Base-by-base conservation (phyloP, 2,329 filamentous ascomycete species). In the Helminthosporium solani region DNA sequence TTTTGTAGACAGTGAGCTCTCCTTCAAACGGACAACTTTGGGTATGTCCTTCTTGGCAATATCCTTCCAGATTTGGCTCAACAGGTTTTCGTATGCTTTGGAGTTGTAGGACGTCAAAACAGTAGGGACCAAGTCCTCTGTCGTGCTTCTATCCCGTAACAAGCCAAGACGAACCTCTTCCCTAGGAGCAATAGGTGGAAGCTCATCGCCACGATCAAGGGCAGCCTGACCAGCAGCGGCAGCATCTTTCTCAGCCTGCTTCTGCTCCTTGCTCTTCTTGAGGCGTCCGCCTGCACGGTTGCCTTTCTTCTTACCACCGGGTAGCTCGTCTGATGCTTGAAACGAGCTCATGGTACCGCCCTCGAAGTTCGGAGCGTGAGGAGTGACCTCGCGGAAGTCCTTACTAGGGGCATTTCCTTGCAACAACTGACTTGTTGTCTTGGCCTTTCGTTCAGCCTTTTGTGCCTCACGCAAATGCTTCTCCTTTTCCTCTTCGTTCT, bases 41-140 rank as follows among this genome's bases (percentile, higher is more conserved):
- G 87, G 88, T 50, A 96, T 87, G 68, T 96, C 90, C 68, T 96
- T 96, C 50, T 90, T 85, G 2, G 92, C 89, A 60, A 99, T 84
- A 64, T 99, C 94, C 54, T 92, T 87, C 86, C 90, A 95, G 56
- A 97, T 97, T 70, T 96, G 90, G 63, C 96, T 91, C 70, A 96
- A 96, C 47, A 99, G 92, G 70, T 95, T 91, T 63, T 95, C 90
- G 74, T 95, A 99, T 15, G 88, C 90, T 68, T 96, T 95, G 40
- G 90, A 94, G 56, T 88, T 85, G 71, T 88, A 94, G 49, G 82
- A 79, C 49, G 65, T 68, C 18, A 67, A 42, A 19, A 67, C 65
- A 2, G 59, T 62, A 0, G 77, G 63, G 3, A 61, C 63, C 2
- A 67, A 46, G 50, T 81, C 78, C 56, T 80, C 78, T n/a, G 74